Base-by-base conservation (phyloP, 1,284 basidiomycete genomes). In the Pyrrhoderma noxium region DNA sequence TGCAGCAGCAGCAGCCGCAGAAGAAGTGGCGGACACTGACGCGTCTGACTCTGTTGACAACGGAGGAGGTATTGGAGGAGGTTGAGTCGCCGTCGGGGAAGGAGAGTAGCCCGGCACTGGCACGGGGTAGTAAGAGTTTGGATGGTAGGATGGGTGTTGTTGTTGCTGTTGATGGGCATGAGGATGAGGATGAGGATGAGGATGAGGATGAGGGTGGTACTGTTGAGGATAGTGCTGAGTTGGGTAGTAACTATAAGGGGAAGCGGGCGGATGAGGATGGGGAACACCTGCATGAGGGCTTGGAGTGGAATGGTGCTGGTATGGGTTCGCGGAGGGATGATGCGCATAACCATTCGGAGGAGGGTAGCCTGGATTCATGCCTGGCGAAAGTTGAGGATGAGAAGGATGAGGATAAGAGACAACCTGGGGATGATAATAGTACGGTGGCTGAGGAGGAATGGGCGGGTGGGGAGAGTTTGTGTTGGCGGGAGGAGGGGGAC, bases 341-440 rank as follows among this genome's bases (percentile, higher is more conserved):
- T 78, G 78, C 53, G 76, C 75, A 22, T 81, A 72, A 50, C 77
- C 76, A 56, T 76, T 78, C 57, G 77, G 27, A 31, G 27, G 69
- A 36, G 76, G 72, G 62, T 75, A 84, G 57, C 71, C 64, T 8
- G 76, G 78, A 60, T 83, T 83, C 82, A 86, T 86, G 62, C 80
- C 71, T 50, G 41, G 43, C 5, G 5, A 11, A 35, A 38, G 53
- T 22, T 27, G 52, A 34, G 40, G 52, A 25, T 77, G n/a, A 31
- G 5, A 11, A 35, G 44, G 53, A 25, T 27, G 52, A 34, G 40
- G 52, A 25, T 77, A 77, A 49, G 42, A 74, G 69, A 55, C 74
- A 65, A 51, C 72, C 68, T 46, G 71, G 67, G 61, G 72, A 70
- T 60, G 65, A 65, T 58, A 66, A 57, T 54, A 65, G 56, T 57